A percentile compares a stretch with the other conserved stretches of the same genome.
Evolutionary conservation across 306 rosid genomes (phyloP).

Genomic region (Gastrolobium villosum): DNA sequence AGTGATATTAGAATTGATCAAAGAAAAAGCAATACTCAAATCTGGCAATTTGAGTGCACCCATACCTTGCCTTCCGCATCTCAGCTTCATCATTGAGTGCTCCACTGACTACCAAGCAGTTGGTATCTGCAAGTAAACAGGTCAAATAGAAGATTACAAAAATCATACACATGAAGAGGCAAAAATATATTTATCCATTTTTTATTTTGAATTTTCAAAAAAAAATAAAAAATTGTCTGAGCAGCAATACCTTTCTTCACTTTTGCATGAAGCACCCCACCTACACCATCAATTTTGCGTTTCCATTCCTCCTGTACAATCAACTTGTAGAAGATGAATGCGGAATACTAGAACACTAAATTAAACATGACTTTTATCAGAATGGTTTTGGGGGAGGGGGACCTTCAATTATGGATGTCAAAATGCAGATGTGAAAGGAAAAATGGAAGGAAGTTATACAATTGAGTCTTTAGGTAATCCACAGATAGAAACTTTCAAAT

Average conservation of each 20-base stretch:
- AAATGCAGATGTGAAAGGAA: conserved; percentile 15
- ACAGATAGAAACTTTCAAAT: conserved; percentile 73
- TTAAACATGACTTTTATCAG: conserved; percentile 23
- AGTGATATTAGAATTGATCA: conserved; percentile 35
- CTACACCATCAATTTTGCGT: conserved; percentile 67
- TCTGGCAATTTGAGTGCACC: conserved; percentile 43
- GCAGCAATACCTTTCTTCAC: conserved; percentile 76
- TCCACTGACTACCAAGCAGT: conserved; percentile 88
- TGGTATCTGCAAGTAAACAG: conserved; percentile 75
- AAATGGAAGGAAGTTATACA: conserved; percentile 60
- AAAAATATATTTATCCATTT: not conserved
- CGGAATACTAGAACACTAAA: conserved; percentile 43
- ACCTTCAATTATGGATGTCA: conserved; percentile 1
- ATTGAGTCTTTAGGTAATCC: conserved; percentile 71
- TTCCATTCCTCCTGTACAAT: conserved; percentile 83
- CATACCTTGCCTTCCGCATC: conserved; percentile 85
- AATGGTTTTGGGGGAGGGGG: conserved; percentile 17
- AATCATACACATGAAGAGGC: conserved; percentile 24
- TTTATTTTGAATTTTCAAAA: not conserved
- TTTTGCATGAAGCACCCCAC: conserved; percentile 83
- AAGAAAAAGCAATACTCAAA: conserved; percentile 34
- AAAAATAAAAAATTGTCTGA: not conserved
- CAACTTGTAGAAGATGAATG: conserved; percentile 41
- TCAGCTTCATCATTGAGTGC: conserved; percentile 69
- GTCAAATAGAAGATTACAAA: conserved; percentile 36